Percentiles rank a stretch among this genome's conserved stretches.
These are phyloP conservation scores for Sequoia sempervirens DNA, from an alignment of 75 land plant genomes.

Conservation along the genomic window DNA sequence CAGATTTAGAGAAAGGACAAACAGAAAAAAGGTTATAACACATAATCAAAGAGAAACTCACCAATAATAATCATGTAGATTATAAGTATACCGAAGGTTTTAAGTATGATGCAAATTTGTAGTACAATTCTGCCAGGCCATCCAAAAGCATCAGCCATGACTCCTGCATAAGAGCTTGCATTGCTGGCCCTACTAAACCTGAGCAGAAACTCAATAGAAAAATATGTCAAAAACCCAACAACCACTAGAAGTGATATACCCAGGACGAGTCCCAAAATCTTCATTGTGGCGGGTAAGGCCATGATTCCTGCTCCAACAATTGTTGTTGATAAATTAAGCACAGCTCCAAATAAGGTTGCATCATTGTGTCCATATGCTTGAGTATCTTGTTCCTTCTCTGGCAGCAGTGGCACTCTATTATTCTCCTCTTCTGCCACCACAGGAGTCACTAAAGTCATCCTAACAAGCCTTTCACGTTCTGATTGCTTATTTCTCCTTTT, in stretches of 20 bases:
- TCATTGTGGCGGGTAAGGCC: slow-evolving; percentile 48
- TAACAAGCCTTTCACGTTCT: neutral
- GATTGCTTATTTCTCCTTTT: neutral
- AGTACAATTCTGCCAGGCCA: slow-evolving; percentile 22
- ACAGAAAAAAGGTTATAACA: neutral
- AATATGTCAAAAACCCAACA: slow-evolving; percentile 26
- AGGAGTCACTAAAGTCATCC: neutral
- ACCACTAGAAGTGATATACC: slow-evolving; percentile 17
- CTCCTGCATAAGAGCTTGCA: slow-evolving; percentile 23
- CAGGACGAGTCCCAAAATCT: slow-evolving; percentile 22
- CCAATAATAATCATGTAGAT: slow-evolving; percentile 49
- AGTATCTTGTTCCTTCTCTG: neutral
- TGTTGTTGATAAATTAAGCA: slow-evolving; percentile 41
- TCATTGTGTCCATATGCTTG: neutral
- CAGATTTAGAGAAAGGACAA: neutral
- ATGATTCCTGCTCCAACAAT: slow-evolving; percentile 48
- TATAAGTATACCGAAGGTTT: slow-evolving; percentile 39
- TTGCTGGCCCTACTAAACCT: slow-evolving; percentile 24
- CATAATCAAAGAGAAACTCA: neutral
- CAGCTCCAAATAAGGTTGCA: slow-evolving; percentile 19
- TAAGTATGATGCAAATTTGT: slow-evolving; percentile 38
- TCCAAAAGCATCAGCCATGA: slow-evolving; percentile 46
- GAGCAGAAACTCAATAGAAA: slow-evolving; percentile 31
- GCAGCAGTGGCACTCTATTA: neutral
- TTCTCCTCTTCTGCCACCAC: neutral